Percentiles rank a stretch among this genome's conserved stretches.
Conservation (phyloP, 768 basidiomycete species). For the Xerocomus spinulosus region DNA sequence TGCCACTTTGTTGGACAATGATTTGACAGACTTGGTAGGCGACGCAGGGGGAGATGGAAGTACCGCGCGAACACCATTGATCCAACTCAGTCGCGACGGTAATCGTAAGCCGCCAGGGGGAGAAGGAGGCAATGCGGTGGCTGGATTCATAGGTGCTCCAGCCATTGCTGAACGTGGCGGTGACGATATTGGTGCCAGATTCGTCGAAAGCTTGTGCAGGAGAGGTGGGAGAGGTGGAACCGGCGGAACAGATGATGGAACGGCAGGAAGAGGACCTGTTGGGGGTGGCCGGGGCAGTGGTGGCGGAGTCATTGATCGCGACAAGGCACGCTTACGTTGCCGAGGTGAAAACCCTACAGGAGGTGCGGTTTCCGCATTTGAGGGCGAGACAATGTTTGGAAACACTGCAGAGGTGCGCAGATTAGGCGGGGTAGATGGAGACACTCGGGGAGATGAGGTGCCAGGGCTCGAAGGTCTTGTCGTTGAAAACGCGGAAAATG, state of each 20-base stretch:
- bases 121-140: constrained; percentile 21
- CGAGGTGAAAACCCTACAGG: constrained; percentile 13
- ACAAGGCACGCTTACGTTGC: constrained; percentile 19
- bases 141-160: constrained; percentile 2
- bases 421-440: constrained; percentile 5
- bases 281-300: constrained; percentile 27
- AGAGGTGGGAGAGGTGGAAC: constrained; percentile 28
- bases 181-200: constrained; percentile 1
- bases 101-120: constrained; percentile 29
- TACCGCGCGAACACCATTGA: constrained; percentile 22
- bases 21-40: constrained; percentile 17
- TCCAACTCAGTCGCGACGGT: constrained; percentile 30
- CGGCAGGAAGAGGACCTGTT: constrained; percentile 26
- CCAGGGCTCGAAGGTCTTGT: not conserved
- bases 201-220: constrained; percentile 13
- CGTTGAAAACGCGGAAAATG: constrained; percentile 3
- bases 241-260: constrained; percentile 22
- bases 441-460: not conserved
- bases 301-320: constrained; percentile 25
- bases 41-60: constrained; percentile 31
- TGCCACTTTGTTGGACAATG: constrained; percentile 3
- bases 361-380: constrained; percentile 19
- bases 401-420: constrained; percentile 1
- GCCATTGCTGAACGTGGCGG: constrained; percentile 7
- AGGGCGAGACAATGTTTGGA: constrained; percentile 2